Base-by-base conservation (phyloP, 768 basidiomycete genomes). In the Collybia sp. region DNA sequence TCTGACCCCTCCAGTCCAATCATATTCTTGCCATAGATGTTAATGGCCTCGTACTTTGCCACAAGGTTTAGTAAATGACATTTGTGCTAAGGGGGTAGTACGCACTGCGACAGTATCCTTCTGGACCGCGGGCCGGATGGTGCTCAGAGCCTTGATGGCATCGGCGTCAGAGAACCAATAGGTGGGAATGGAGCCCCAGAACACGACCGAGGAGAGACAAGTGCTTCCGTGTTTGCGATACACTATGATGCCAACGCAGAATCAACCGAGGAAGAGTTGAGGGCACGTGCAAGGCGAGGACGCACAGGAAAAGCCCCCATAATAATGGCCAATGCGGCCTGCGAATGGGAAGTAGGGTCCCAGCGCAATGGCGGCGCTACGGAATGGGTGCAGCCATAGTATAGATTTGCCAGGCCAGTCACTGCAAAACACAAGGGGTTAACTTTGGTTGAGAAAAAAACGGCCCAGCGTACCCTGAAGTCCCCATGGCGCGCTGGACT, bases 1-100 rank as follows among this genome's bases (percentile, higher is more conserved):
- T 71, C 66, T 0, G 65, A 43, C 6, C 67, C 72, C 42, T 74
- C 75, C 0, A 57, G 53, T 5, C 69, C 65, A 17, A 77, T 53
- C 2, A 79, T 45, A 51, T 73, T 78, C 16, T 46, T 47, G 1
- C 77, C 77, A n/a, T 72, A 76, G 35, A 77, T 65, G 41, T 71
- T 70, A 40, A 76, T 33, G 0, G 65, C 48, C 42, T 71, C 67
- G 42, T 76, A 75, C 59, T 65, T 38, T 10, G n/a, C 32, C n/a
- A 15, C 25, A 25, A 25, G 25, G 25, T 25, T 8, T 4, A 8
- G 16, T 17, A 37, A 42, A 13, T 6, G 4, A 32, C 20, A 12
- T 11, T 39, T n/a, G 34, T 30, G 45, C 18, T 11, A 32, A 25
- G 19, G 33, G 36, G 25, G 34, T 34, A 35, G 25, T 5, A 54